phyloP scores from a whole-genome alignment of 208 protist species.

The Acanthamoeba castellanii region DNA sequence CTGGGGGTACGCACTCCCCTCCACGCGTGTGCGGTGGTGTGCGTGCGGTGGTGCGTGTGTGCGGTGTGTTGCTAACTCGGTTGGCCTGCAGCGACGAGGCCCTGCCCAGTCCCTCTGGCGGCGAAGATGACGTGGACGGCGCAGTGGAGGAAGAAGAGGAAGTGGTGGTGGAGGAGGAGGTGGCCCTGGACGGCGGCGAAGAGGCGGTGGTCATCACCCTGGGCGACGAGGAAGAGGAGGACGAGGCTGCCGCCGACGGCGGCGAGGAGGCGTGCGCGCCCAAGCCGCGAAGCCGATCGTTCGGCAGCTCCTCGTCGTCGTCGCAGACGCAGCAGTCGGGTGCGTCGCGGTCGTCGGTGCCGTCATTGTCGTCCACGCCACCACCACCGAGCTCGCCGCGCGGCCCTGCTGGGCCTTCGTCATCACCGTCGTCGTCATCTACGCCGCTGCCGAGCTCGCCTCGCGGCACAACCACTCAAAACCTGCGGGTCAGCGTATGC shows the following conservation, averaged over 20 bases:
- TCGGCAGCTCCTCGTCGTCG: too few relatives aligned
- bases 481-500: constrained; percentile 30
- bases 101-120: too few relatives aligned
- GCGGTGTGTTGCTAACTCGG: too few relatives aligned
- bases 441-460: not conserved
- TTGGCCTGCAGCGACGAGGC: too few relatives aligned
- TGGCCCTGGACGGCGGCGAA: too few relatives aligned
- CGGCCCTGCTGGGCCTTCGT: not conserved
- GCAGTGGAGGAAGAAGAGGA: not conserved
- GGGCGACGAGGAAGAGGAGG: not conserved
- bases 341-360: not conserved
- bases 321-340: too few relatives aligned
- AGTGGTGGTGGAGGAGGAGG: not conserved
- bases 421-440: not conserved
- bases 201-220: not conserved
- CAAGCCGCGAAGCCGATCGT: not conserved
- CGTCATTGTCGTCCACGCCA: not conserved
- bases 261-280: not conserved
- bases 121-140: not conserved
- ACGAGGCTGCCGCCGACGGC: not conserved
- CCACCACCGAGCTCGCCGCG: not conserved
- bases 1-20: too few relatives aligned
- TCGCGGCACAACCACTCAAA: not conserved
- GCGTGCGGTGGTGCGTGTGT: too few relatives aligned
- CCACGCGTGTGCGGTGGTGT: too few relatives aligned